Conservation (phyloP, 139 green algal species). For the Coelastrella sp. region DNA sequence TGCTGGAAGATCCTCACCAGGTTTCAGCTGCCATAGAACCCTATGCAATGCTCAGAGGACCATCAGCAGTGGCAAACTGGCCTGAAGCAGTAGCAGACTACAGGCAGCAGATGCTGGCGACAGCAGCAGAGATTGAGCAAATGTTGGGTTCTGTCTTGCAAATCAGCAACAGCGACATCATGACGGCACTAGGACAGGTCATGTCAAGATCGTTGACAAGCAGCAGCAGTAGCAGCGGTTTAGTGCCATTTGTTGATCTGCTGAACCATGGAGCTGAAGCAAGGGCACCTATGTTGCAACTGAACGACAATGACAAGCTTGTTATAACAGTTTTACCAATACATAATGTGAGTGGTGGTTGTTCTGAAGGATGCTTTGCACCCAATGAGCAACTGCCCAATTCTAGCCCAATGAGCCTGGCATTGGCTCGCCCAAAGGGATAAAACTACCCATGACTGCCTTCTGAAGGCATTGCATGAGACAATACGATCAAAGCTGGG, state of each 20-base stretch:
- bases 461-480: no score
- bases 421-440: neutral
- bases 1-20: neutral
- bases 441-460: neutral
- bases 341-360: constrained; percentile 24
- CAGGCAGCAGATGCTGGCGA: neutral
- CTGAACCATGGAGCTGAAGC: constrained; percentile 15
- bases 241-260: constrained; percentile 34
- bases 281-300: constrained; percentile 28
- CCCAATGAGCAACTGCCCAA: neutral
- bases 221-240: constrained; percentile 34
- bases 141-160: neutral
- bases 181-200: constrained; percentile 31
- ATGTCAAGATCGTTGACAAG: constrained; percentile 19
- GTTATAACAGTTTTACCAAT: constrained; percentile 41
- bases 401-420: neutral
- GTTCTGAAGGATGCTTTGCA: neutral
- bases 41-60: neutral
- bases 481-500: no score
- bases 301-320: constrained; percentile 37
- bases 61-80: constrained; percentile 2
- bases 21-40: constrained; percentile 3
- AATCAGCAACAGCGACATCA: neutral
- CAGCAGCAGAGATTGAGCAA: neutral
- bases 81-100: neutral